phyloP scores from a whole-genome alignment of 345 rosid genomes.

The Garcia nutans region DNA sequence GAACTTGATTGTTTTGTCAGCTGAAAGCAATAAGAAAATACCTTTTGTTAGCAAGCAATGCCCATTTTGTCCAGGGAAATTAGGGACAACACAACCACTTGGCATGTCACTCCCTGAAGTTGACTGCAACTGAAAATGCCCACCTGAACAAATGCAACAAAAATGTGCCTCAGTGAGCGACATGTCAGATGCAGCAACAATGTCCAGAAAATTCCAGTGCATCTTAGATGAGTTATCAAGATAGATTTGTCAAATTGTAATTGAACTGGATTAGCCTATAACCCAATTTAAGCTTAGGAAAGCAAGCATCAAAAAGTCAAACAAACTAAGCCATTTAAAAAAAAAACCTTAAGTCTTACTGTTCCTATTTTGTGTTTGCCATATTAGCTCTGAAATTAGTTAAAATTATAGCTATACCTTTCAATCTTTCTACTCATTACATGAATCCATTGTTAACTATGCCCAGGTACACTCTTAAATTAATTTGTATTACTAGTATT shows the following conservation, averaged over 20 bases:
- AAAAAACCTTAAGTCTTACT: too few relatives aligned
- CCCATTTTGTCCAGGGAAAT: conserved; percentile 20
- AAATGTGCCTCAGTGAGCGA: conserved; percentile 10
- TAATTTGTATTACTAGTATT: too few relatives aligned
- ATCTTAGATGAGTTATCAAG: neutral
- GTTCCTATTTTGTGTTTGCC: too few relatives aligned
- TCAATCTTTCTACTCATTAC: too few relatives aligned
- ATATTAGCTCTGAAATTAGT: too few relatives aligned
- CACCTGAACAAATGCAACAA: conserved; percentile 25
- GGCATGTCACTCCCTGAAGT: conserved; percentile 24
- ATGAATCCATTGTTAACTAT: too few relatives aligned
- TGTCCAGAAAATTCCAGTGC: neutral
- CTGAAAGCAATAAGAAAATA: conserved; percentile 9
- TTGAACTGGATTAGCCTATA: neutral
- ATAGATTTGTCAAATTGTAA: neutral
- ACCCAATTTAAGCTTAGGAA: neutral
- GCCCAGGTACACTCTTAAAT: too few relatives aligned
- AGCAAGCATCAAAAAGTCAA: too few relatives aligned
- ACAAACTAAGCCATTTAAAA: too few relatives aligned
- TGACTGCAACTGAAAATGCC: conserved; percentile 23
- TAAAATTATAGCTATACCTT: too few relatives aligned
- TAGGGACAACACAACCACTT: conserved; percentile 15
- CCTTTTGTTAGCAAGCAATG: conserved; percentile 26
- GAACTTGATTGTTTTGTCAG: neutral
- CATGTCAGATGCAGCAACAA: neutral